Conservation (phyloP, 495 filamentous ascomycete genomes). For the Aspergillus egyptiacus region DNA sequence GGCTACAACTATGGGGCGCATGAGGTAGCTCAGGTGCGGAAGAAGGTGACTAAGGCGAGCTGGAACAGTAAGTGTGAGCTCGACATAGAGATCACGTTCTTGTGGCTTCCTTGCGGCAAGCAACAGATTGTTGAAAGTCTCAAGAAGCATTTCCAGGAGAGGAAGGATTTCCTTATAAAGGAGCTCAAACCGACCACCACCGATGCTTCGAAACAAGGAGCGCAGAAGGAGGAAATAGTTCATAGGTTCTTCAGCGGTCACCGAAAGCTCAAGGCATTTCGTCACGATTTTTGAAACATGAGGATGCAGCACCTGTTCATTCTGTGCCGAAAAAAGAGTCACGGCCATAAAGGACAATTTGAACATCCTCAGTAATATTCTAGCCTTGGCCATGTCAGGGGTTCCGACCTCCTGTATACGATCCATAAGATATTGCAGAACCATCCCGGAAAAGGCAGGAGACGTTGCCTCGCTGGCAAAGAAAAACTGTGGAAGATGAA, state of each 20-base stretch:
- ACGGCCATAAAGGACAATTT: constrained; percentile 99
- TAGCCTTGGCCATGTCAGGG: constrained; percentile 80
- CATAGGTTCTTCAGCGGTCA: constrained; percentile 93
- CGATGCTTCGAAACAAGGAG: constrained; percentile 91
- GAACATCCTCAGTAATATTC: constrained; percentile 89
- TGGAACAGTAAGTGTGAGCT: constrained; percentile 92
- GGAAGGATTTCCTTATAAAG: constrained; percentile 97
- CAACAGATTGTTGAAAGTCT: constrained; percentile 92
- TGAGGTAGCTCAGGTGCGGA: constrained; percentile 94
- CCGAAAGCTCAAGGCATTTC: constrained; percentile 90
- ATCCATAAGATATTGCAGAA: constrained; percentile 94
- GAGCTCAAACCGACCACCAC: constrained; percentile 93
- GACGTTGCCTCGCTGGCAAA: constrained; percentile 96
- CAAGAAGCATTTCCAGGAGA: constrained; percentile 91
- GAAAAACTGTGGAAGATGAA: constrained; percentile 97
- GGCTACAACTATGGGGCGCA: constrained; percentile 94
- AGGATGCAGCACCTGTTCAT: constrained; percentile 89
- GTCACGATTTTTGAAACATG: constrained; percentile 96
- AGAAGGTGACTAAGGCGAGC: constrained; percentile 90
- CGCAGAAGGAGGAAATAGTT: constrained; percentile 95
- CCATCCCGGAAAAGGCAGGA: constrained; percentile 95
- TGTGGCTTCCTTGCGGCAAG: constrained; percentile 80
- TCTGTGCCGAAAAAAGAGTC: constrained; percentile 87
- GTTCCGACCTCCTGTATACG: constrained; percentile 92
- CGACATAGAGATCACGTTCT: constrained; percentile 94